Base-by-base conservation (phyloP, 2,329 filamentous ascomycete genomes). In the Ceratocystis alfenasii region DNA sequence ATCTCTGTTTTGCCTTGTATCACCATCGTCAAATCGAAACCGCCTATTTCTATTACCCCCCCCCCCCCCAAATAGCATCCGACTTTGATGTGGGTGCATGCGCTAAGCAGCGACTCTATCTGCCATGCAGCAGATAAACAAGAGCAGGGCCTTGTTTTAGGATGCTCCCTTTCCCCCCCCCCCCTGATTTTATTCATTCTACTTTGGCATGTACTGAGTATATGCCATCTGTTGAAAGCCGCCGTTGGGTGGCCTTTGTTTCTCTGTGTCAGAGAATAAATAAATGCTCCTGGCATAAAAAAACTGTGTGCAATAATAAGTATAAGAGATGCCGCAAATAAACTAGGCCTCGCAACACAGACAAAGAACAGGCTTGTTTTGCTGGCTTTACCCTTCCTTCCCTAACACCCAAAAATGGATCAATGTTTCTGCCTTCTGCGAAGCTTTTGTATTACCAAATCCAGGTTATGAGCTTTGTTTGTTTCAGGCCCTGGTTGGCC, bases 1-100 rank as follows among this genome's bases (percentile, higher is more conserved):
- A 20, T 48, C 45, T 48, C 20, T 48, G 53, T 57, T 28, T 57
- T 33, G 53, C 22, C 5, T 57, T 57, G 53, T 57, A 57, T 57
- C 22, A 30, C 53, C 53, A 57, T 57, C 53, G 7, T 12, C 10
- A 28, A 57, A 30, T 57, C 25, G 53, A 57, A 57, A 57, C 53
- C 22, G 53, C 22, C 53, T 57, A 57, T 30, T 57, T n/a, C 22
- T 17, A 55, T 55, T 12, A 25, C 50, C 50, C 45, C 33, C 33
- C 8, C 33, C 8, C 8, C 33, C 30, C 7, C 20, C 22, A 22
- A 22, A 22, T 33, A 36, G 36, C 36, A 12, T 36, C 36, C 33
- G 8, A 36, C 36, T 36, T 8, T 36, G 36, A 36, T 36, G 3
- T 36, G 2, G 36, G 10, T 12, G 10, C 2, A 36, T 36, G 36